A percentile compares a stretch with the other conserved stretches of the same genome.
phyloP scores from a whole-genome alignment of 2,329 filamentous ascomycete species.

The Davidsoniella virescens region DNA sequence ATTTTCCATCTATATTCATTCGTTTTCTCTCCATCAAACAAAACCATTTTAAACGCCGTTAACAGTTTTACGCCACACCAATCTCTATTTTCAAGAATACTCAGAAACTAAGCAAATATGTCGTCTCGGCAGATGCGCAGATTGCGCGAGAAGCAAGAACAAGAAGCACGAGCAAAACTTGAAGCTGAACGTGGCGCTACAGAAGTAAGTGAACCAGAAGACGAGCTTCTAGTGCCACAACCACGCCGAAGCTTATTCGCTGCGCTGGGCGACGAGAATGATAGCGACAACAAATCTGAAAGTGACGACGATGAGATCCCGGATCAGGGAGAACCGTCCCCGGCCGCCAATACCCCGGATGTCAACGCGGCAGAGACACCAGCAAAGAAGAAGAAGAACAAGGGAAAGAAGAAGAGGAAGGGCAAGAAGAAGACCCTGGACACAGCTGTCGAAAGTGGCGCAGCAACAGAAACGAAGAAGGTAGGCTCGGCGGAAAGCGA shows the following conservation, averaged over 20 bases:
- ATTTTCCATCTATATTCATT: background rate
- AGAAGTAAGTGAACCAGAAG: constrained; percentile 19
- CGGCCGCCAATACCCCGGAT: no score
- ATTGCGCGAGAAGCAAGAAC: constrained; percentile 33
- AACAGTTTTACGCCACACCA: background rate
- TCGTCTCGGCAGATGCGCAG: constrained; percentile 36
- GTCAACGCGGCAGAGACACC: no score
- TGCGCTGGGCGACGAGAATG: constrained; percentile 30
- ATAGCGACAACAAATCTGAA: constrained; percentile 24
- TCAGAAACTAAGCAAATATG: constrained; percentile 21
- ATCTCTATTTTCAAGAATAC: background rate
- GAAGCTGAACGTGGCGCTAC: constrained; percentile 17
- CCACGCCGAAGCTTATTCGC: constrained; percentile 33
- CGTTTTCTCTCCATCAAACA: background rate
- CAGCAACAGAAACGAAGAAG: background rate
- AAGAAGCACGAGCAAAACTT: constrained; percentile 17
- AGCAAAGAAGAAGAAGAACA: constrained; percentile 14
- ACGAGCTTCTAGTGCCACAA: constrained; percentile 20
- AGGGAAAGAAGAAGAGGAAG: constrained; percentile 24
- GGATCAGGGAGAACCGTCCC: no score
- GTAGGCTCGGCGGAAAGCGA: constrained; percentile 17
- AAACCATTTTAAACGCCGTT: background rate
- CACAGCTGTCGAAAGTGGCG: constrained; percentile 13
- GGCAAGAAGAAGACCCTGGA: constrained; percentile 23
- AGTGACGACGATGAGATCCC: constrained; percentile 20